phyloP scores from a whole-genome alignment of 2,329 filamentous ascomycete genomes.

The Arthrinium phaeospermum region DNA sequence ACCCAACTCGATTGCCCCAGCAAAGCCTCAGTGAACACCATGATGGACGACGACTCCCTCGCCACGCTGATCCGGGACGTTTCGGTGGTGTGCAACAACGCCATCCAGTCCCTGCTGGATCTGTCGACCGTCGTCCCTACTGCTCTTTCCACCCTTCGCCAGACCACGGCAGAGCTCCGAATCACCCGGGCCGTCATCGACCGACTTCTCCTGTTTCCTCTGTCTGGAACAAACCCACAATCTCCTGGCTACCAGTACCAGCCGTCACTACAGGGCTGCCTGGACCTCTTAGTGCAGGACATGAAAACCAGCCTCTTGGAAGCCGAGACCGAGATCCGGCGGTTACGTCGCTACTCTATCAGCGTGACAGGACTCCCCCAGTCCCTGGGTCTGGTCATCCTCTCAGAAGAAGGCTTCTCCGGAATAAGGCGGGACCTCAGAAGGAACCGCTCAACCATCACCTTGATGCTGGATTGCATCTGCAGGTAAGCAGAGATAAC shows the following conservation, averaged over 20 bases:
- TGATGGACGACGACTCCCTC: slow-evolving; percentile 5
- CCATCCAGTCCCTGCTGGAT: not conserved
- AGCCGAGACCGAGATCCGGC: not conserved
- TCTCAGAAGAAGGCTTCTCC: slow-evolving; percentile 30
- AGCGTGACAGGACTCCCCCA: slow-evolving; percentile 28
- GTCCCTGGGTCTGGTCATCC: slow-evolving; percentile 25
- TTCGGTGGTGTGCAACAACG: not conserved
- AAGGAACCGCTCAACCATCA: slow-evolving; percentile 31
- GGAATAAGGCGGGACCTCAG: slow-evolving; percentile 27
- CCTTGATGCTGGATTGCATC: slow-evolving; percentile 31
- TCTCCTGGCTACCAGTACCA: not conserved
- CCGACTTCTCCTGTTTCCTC: not conserved
- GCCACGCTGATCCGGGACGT: not conserved
- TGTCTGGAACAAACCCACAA: not conserved
- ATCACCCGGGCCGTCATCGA: slow-evolving; percentile 1
- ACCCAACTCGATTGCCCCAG: not conserved
- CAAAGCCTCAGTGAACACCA: not conserved
- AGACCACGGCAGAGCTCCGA: not conserved
- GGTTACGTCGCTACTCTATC: slow-evolving; percentile 25
- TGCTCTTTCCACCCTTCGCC: not conserved
- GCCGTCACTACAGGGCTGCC: not conserved
- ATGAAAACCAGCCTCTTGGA: slow-evolving; percentile 7
- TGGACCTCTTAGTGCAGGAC: not conserved
- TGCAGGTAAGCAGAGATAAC: slow-evolving; percentile 26
- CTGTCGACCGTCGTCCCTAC: not conserved